Conservation (phyloP, 75 land plant species). For the Larix kaempferi region DNA sequence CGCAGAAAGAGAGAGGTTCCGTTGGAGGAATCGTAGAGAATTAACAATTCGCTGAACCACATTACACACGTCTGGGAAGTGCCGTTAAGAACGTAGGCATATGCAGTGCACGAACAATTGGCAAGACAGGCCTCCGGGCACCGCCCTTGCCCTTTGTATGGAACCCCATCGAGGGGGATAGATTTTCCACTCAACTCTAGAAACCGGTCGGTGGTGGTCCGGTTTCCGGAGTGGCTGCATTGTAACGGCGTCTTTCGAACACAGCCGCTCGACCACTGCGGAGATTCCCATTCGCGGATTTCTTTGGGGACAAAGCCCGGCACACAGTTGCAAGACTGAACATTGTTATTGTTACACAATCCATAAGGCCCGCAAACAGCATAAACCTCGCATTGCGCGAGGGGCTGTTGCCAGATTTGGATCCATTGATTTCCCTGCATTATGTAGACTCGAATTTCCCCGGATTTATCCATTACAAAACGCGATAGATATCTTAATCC, state of each 20-base stretch:
- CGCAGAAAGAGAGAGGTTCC: neutral
- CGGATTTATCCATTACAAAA: slow-evolving; percentile 7
- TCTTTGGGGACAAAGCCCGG: slow-evolving; percentile 22
- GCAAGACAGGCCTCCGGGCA: slow-evolving; percentile 17
- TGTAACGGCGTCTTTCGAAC: slow-evolving; percentile 14
- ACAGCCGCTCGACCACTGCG: slow-evolving; percentile 38
- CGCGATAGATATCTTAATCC: neutral
- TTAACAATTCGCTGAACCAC: neutral
- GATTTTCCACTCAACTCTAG: slow-evolving; percentile 2
- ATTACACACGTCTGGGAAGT: neutral
- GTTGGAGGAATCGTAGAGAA: neutral
- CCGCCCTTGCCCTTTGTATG: neutral
- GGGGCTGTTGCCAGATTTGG: slow-evolving; percentile 14
- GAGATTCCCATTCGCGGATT: slow-evolving; percentile 14
- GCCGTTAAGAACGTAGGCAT: neutral
- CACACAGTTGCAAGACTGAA: slow-evolving; percentile 23
- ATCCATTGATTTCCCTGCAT: slow-evolving; percentile 20
- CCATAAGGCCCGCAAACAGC: slow-evolving; percentile 26
- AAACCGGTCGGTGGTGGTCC: slow-evolving; percentile 13
- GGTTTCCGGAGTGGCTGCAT: neutral
- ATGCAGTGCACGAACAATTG: slow-evolving; percentile 43
- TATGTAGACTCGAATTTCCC: slow-evolving; percentile 11
- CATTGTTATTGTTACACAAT: neutral
- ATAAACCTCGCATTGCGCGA: slow-evolving; percentile 16
- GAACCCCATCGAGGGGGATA: slow-evolving; percentile 15